Conservation (phyloP, 768 basidiomycete genomes). For the Pisolithus marmoratus region DNA sequence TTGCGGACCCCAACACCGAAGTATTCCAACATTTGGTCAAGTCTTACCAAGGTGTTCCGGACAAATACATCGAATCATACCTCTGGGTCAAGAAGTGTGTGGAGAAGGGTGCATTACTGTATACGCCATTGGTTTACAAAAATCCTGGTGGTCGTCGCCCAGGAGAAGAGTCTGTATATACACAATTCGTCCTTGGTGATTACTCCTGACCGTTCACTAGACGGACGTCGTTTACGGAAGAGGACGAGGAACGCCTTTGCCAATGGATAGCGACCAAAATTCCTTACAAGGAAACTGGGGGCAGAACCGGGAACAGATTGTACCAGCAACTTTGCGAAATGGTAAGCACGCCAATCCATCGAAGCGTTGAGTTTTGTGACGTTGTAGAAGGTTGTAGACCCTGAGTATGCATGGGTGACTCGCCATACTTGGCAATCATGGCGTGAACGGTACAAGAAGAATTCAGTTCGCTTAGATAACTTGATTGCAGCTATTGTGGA, state of each 20-base stretch:
- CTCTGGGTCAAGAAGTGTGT: constrained; percentile 83
- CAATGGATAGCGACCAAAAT: constrained; percentile 80
- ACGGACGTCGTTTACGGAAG: constrained; percentile 70
- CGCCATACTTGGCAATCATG: constrained; percentile 89
- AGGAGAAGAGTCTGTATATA: constrained; percentile 64
- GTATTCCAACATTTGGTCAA: constrained; percentile 71
- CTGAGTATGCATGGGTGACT: constrained; percentile 73
- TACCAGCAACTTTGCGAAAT: constrained; percentile 78
- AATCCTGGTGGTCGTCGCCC: constrained; percentile 78
- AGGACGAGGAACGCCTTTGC: constrained; percentile 71
- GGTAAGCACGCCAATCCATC: constrained; percentile 31
- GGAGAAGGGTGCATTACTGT: constrained; percentile 57
- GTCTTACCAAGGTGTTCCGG: constrained; percentile 59
- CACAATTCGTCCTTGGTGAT: background rate
- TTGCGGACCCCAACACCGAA: constrained; percentile 77
- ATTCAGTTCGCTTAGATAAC: constrained; percentile 58
- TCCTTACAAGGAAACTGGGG: constrained; percentile 77
- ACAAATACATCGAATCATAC: constrained; percentile 76
- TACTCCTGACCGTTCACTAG: constrained; percentile 30
- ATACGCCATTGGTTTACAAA: constrained; percentile 75
- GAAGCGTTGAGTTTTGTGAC: background rate
- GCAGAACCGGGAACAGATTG: constrained; percentile 74
- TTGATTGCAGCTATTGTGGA: constrained; percentile 63
- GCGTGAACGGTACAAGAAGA: constrained; percentile 87
- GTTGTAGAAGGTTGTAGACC: constrained; percentile 48